Conservation (phyloP, 2,329 filamentous ascomycete species). For the Trichoderma asperellum region DNA sequence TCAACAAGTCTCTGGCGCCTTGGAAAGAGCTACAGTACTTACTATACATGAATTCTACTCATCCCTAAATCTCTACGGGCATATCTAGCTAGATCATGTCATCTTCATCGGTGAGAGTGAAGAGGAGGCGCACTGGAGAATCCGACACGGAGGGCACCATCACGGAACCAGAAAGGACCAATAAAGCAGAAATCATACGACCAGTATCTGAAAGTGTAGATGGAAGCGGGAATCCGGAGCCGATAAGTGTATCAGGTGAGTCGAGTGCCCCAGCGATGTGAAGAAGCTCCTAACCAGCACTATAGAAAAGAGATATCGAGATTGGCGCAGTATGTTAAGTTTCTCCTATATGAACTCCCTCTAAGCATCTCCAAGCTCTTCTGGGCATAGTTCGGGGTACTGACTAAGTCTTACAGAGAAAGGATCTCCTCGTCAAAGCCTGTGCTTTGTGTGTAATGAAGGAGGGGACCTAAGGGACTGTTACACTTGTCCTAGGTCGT, state of each 20-base stretch:
- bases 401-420: neutral
- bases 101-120: neutral
- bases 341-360: neutral
- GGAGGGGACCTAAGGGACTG: conserved; percentile 7
- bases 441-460: conserved; percentile 16
- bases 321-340: conserved; percentile 22
- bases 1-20: neutral
- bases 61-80: neutral
- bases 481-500: conserved; percentile 25
- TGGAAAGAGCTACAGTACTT: neutral
- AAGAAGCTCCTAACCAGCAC: neutral
- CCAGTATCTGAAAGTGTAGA: conserved; percentile 1
- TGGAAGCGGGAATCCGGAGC: neutral
- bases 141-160: conserved; percentile 15
- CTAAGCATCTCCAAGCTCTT: neutral
- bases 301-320: conserved; percentile 21
- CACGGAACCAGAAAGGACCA: neutral
- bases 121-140: conserved; percentile 17
- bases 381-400: neutral
- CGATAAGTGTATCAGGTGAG: conserved; percentile 14
- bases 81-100: neutral
- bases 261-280: neutral
- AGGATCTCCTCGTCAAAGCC: conserved; percentile 17
- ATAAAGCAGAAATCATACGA: neutral
- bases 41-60: neutral